Evolutionary conservation across 345 rosid genomes (phyloP), one percentile per base, ranked within the genome.

Genomic region (Camelina hispida): DNA sequence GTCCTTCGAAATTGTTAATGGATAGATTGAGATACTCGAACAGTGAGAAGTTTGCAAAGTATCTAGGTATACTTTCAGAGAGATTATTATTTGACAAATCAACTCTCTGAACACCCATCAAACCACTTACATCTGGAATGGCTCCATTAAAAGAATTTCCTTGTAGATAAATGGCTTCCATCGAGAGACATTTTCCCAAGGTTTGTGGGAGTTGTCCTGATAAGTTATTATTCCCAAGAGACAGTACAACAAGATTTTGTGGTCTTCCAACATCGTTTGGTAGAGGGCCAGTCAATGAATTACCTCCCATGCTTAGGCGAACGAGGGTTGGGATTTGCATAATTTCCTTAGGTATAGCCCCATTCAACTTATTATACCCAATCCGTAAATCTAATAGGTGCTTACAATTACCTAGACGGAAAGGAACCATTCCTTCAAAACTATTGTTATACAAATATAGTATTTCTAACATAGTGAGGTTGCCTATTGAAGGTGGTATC

Each of bases 1-100:
- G 9, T 2, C 80, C 80, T 0, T 80, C 68, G 0, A 80, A 55
- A 8, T 62, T 18, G 20, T 76, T 80, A 4, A 46, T 12, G 0
- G 80, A 80, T 1, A 76, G 10, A 48, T 77, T 76, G 0, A 80
- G 53, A 34, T 68, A 30, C 4, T 63, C 15, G 7, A 52, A 51
- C 15, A 0, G 0, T 0, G 56, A 51, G 1, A 51, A 51, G 14
- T 51, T 18, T 51, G 15, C 56, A 51, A 51, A 20, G 0, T 51
- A 51, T 10, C 7, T 0, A 51, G 75, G 80, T 62, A 77, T 25
- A 16, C 7, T n/a, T 3, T 78, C 80, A 1, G 71, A 48, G 6
- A 72, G n/a, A 15, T 18, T 52, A 52, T 67, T 67, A 8, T 18
- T 52, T 4, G 71, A 67, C 0, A 67, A 32, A 66, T 66, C 58